Conservation (phyloP, 306 rosid genomes). For the Prunus mongolica region DNA sequence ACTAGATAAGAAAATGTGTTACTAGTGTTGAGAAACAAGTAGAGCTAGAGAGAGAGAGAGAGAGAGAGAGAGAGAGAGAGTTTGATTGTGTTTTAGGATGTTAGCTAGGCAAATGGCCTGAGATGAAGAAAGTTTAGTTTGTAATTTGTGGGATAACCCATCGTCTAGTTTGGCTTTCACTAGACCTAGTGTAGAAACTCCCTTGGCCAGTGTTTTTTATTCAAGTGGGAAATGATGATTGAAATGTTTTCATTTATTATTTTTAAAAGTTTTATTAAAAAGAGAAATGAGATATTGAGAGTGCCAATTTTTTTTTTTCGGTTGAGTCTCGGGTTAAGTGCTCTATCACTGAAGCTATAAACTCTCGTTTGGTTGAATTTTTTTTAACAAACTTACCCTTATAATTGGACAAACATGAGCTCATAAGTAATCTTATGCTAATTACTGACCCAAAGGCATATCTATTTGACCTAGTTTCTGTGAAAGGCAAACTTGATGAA, state of each 20-base stretch:
- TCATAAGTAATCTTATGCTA: too few relatives aligned
- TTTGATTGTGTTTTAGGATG: neutral
- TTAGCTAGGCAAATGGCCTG: neutral
- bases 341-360: too few relatives aligned
- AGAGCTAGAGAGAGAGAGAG: neutral
- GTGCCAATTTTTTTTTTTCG: too few relatives aligned
- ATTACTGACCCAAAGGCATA: too few relatives aligned
- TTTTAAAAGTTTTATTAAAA: too few relatives aligned
- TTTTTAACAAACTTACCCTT: too few relatives aligned
- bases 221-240: neutral
- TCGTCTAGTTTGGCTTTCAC: neutral
- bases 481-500: too few relatives aligned
- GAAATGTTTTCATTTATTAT: neutral
- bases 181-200: neutral
- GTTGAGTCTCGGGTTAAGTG: too few relatives aligned
- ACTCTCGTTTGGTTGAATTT: too few relatives aligned
- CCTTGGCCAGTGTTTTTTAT: neutral
- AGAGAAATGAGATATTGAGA: too few relatives aligned
- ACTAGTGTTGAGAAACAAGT: constrained; percentile 5
- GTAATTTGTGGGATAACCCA: neutral
- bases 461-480: too few relatives aligned
- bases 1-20: neutral
- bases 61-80: neutral
- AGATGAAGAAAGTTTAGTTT: neutral
- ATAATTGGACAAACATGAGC: too few relatives aligned